phyloP scores from a whole-genome alignment of 176 grass and related monocot species.

The Carex parvula region DNA sequence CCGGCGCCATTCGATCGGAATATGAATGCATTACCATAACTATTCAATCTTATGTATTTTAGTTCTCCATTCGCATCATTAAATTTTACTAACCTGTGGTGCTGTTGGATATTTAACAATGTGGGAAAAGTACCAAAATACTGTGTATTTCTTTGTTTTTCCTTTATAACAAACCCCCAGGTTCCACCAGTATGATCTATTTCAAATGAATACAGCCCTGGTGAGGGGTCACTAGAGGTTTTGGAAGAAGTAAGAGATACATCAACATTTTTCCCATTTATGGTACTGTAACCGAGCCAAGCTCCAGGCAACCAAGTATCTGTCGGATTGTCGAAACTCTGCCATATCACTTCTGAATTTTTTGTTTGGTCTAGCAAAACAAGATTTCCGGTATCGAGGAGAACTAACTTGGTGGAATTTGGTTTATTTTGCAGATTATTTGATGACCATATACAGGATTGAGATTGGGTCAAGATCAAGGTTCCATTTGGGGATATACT shows the following conservation, averaged over 20 bases:
- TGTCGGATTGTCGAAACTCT: slow-evolving; percentile 44
- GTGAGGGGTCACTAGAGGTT: not conserved
- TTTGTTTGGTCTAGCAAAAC: slow-evolving; percentile 15
- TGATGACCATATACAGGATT: slow-evolving; percentile 31
- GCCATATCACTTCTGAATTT: slow-evolving; percentile 21
- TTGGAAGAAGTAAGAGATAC: not conserved
- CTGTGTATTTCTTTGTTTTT: not conserved
- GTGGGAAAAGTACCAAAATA: not conserved
- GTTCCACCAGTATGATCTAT: not conserved
- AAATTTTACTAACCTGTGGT: not conserved
- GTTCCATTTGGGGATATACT: slow-evolving; percentile 7
- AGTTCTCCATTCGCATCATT: not conserved
- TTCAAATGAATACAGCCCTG: not conserved
- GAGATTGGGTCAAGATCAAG: slow-evolving; percentile 26
- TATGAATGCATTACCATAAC: not conserved
- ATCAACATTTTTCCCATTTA: not conserved
- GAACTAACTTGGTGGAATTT: slow-evolving; percentile 1
- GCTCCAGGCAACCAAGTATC: slow-evolving; percentile 34
- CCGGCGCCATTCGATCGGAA: not conserved
- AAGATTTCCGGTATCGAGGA: slow-evolving; percentile 36
- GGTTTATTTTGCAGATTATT: not conserved
- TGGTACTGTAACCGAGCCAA: slow-evolving; percentile 26
- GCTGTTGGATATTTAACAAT: not conserved
- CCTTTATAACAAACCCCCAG: not conserved
- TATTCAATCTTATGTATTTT: not conserved